Conservation (phyloP, 257 asterid species). For the Forsythia viridissima region DNA sequence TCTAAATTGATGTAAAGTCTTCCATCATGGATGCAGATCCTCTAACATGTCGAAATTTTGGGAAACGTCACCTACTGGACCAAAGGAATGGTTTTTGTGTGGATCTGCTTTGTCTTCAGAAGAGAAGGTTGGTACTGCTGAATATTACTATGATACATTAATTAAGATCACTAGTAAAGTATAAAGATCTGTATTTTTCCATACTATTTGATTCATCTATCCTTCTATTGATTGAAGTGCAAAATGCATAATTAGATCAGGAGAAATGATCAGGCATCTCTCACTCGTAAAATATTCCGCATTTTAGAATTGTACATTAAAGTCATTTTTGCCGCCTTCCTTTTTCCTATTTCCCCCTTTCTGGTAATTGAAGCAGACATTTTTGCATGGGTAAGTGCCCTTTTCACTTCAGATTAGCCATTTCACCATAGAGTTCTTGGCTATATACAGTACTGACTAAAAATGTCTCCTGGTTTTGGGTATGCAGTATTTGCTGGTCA, state of each 20-base stretch:
- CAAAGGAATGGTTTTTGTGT: constrained; percentile 68
- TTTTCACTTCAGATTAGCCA: not conserved
- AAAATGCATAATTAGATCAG: not conserved
- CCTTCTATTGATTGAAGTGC: not conserved
- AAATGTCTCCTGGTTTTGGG: constrained; percentile 15
- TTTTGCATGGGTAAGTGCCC: not conserved
- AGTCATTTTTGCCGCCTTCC: not conserved
- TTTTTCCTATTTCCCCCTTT: not conserved
- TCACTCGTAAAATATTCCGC: not conserved
- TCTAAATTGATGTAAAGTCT: not conserved
- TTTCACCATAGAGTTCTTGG: not conserved
- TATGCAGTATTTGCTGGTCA: constrained; percentile 54
- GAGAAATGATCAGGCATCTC: not conserved
- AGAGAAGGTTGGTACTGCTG: constrained; percentile 62
- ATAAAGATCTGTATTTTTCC: not conserved
- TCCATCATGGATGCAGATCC: constrained; percentile 40
- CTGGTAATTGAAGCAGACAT: not conserved
- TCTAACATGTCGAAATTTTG: constrained; percentile 38
- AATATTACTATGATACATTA: not conserved
- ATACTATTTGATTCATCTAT: not conserved
- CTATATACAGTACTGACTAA: not conserved
- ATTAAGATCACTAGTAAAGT: not conserved
- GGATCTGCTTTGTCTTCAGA: constrained; percentile 85
- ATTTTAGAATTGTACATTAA: not conserved
- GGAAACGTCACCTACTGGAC: constrained; percentile 43